Percentiles rank a stretch among this genome's conserved stretches.
Evolutionary conservation across 78 protist species (phyloP).

Genomic region (Neovahlkampfia damariscottae): DNA sequence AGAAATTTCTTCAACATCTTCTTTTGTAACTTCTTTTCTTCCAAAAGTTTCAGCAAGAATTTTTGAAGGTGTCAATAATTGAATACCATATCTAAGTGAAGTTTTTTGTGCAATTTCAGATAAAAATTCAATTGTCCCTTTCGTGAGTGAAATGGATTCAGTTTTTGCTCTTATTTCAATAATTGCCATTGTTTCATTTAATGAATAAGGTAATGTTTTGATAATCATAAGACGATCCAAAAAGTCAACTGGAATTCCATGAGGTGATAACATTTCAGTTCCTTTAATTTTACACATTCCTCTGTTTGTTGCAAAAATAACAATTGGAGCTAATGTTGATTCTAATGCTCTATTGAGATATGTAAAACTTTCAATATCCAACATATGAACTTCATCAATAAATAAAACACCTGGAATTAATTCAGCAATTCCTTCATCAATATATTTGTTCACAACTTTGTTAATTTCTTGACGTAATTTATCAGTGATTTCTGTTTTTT

Average conservation of each 20-base stretch:
- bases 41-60: constrained; percentile 70
- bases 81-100: constrained; percentile 76
- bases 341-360: constrained; percentile 98
- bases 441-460: constrained; percentile 96
- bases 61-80: constrained; percentile 90
- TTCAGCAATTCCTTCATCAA: constrained; percentile 99
- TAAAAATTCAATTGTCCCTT: constrained; percentile 59
- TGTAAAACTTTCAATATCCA: constrained; percentile 99
- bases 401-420: constrained; percentile 99
- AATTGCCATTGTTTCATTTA: constrained; percentile 49
- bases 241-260: constrained; percentile 96
- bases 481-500: constrained; percentile 99
- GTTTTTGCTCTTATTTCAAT: constrained; percentile 73
- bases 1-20: constrained; percentile 69
- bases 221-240: constrained; percentile 92
- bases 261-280: constrained; percentile 88
- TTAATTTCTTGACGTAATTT: constrained; percentile 96
- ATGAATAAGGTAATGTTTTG: constrained; percentile 84
- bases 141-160: constrained; percentile 67
- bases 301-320: constrained; percentile 99
- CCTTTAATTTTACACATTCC: constrained; percentile 80
- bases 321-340: constrained; percentile 95
- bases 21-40: background rate
- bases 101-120: constrained; percentile 59
- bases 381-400: constrained; percentile 99